Conservation (phyloP, 441 rosid genomes). For the Pelargonium myrrhifolium region DNA sequence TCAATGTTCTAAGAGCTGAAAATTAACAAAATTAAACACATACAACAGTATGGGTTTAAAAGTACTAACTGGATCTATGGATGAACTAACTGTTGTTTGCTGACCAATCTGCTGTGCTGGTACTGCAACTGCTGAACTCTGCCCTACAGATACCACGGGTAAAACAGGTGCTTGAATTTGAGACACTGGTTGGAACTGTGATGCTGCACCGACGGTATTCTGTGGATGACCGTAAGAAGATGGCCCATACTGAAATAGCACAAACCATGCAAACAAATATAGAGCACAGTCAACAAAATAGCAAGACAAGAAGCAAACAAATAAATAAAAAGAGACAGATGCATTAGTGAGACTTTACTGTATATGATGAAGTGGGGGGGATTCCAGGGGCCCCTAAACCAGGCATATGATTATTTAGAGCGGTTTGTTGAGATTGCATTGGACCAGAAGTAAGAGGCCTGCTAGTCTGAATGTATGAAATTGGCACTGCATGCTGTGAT, state of each 20-base stretch:
- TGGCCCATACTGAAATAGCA: constrained; percentile 45
- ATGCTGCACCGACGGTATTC: constrained; percentile 30
- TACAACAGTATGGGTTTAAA: neutral
- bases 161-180: constrained; percentile 47
- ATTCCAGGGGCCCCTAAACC: constrained; percentile 47
- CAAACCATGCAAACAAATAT: constrained; percentile 20
- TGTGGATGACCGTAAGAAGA: constrained; percentile 65
- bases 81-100: constrained; percentile 41
- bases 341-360: constrained; percentile 34
- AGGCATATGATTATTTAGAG: constrained; percentile 30
- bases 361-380: constrained; percentile 45
- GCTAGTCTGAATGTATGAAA: constrained; percentile 46
- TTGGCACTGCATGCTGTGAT: constrained; percentile 55
- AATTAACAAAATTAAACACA: constrained; percentile 1
- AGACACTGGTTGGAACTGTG: constrained; percentile 49
- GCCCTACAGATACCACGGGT: constrained; percentile 47
- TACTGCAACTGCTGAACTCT: constrained; percentile 34
- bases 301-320: neutral
- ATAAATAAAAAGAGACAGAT: constrained; percentile 4
- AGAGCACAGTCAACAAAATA: constrained; percentile 13
- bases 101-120: constrained; percentile 46
- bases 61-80: constrained; percentile 48
- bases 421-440: constrained; percentile 43
- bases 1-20: constrained; percentile 1
- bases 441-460: constrained; percentile 52